Base-by-base conservation (phyloP, 1,284 basidiomycete genomes). In the Somion occarium region DNA sequence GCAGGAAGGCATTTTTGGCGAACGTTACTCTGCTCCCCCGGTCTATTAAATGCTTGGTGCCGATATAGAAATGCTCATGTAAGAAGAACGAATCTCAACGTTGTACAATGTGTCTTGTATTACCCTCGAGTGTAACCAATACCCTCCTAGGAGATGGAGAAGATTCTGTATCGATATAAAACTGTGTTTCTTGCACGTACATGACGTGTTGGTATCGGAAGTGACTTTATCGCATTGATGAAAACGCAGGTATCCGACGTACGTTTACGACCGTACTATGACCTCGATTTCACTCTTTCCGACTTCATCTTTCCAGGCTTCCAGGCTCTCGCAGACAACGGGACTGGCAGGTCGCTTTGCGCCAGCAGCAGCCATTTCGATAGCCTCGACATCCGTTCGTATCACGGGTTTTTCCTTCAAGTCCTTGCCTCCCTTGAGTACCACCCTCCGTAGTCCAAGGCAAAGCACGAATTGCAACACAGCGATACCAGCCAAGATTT, bases 1-100 rank as follows among this genome's bases (percentile, higher is more conserved):
- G 54, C 75, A 80, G 58, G 76, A 79, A 56, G 75, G 74, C 1
- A 53, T 76, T 5, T 77, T 78, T 55, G 74, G 74, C 5, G 66
- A 69, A 48, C 66, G 77, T 49, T 80, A 76, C 53, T 56, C 57
- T 46, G 52, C 53, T 12, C 49, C 48, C 3, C 34, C 34, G 34
- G 37, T 38, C 5, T 41, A 41, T n/a, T 37, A 37, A n/a, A n/a
- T n/a, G n/a, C n/a, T n/a, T n/a, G n/a, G n/a, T n/a, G n/a, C n/a
- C n/a, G n/a, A n/a, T n/a, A n/a, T n/a, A n/a, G n/a, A n/a, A n/a
- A n/a, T n/a, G n/a, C n/a, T n/a, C n/a, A n/a, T n/a, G n/a, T n/a
- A n/a, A n/a, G n/a, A n/a, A n/a, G n/a, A n/a, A n/a, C n/a, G n/a
- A n/a, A n/a, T n/a, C n/a, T n/a, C n/a, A n/a, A n/a, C n/a, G n/a